These are phyloP conservation scores for Geranomyces michiganensis DNA, from an alignment of 192 early-diverging fungal species.

Conservation along the genomic window DNA sequence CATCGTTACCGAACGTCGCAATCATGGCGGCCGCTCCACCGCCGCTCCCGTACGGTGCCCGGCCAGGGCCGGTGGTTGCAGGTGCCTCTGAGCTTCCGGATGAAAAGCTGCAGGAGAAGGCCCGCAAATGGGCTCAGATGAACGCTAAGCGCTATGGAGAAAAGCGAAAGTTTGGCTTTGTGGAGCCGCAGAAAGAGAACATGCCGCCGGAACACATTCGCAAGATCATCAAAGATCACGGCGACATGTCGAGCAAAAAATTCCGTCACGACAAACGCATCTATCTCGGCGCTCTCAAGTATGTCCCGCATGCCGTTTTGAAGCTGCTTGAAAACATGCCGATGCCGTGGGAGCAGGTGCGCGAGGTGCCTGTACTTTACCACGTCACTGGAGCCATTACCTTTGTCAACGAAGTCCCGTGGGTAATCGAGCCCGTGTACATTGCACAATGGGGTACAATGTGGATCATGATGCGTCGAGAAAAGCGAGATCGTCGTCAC, in stretches of 20 bases:
- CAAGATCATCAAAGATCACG: slow-evolving; percentile 99
- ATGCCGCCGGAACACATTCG: slow-evolving; percentile 98
- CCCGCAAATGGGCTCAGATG: slow-evolving; percentile 89
- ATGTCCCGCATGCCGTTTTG: slow-evolving; percentile 96
- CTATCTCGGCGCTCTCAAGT: slow-evolving; percentile 97
- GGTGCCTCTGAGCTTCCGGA: slow-evolving; percentile 19
- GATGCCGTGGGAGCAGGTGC: slow-evolving; percentile 99
- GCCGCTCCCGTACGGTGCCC: background rate
- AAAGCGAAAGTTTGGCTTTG: slow-evolving; percentile 93
- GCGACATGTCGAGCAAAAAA: slow-evolving; percentile 98
- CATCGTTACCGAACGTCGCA: no score
- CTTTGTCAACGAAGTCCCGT: slow-evolving; percentile 95
- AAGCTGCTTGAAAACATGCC: slow-evolving; percentile 99
- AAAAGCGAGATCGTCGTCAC: slow-evolving; percentile 95
- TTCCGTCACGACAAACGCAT: slow-evolving; percentile 97
- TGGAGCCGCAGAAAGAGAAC: slow-evolving; percentile 90
- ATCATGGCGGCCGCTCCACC: slow-evolving; percentile 20
- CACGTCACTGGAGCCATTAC: slow-evolving; percentile 99
- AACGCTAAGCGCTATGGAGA: slow-evolving; percentile 90
- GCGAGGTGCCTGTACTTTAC: slow-evolving; percentile 95
- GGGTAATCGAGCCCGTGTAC: slow-evolving; percentile 97
- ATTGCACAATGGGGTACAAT: slow-evolving; percentile 99
- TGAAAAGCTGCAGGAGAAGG: slow-evolving; percentile 78
- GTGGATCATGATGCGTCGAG: slow-evolving; percentile 99
- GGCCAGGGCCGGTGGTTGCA: background rate